Evolutionary conservation across 805 yeast species (phyloP).

Genomic region (Ogataea polymorpha): DNA sequence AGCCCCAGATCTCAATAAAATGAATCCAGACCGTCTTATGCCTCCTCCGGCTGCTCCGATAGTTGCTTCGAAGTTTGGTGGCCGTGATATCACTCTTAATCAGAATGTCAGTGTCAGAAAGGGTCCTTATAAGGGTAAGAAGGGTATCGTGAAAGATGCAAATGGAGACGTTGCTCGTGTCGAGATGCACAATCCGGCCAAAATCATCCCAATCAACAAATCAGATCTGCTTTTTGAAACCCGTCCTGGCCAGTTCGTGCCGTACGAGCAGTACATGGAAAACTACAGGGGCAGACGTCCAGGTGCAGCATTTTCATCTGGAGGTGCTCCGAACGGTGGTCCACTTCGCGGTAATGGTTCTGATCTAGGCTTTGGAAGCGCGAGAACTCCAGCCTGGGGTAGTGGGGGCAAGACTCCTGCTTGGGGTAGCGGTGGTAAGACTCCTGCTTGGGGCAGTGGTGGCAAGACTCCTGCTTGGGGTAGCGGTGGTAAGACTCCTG

Average conservation of each 20-base stretch:
- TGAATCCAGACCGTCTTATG: constrained; percentile 74
- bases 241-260: constrained; percentile 65
- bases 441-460: constrained; percentile 41
- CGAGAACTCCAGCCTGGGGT: constrained; percentile 9
- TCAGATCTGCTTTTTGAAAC: constrained; percentile 67
- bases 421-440: constrained; percentile 32
- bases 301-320: constrained; percentile 18
- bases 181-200: constrained; percentile 89
- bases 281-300: constrained; percentile 36
- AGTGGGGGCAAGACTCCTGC: constrained; percentile 27
- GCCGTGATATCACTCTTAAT: constrained; percentile 78
- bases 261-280: constrained; percentile 75
- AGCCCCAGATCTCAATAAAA: constrained; percentile 68
- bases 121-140: constrained; percentile 93
- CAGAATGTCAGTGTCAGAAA: constrained; percentile 82
- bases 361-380: constrained; percentile 23
- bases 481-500: constrained; percentile 39
- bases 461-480: constrained; percentile 48
- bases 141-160: constrained; percentile 91
- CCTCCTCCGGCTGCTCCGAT: constrained; percentile 61
- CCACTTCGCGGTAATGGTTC: constrained; percentile 24
- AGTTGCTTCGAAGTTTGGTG: constrained; percentile 52
- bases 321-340: constrained; percentile 10
- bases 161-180: constrained; percentile 89
- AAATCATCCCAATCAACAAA: constrained; percentile 81